phyloP scores from a whole-genome alignment of 1,284 basidiomycete species.

The Fomes fomentarius region DNA sequence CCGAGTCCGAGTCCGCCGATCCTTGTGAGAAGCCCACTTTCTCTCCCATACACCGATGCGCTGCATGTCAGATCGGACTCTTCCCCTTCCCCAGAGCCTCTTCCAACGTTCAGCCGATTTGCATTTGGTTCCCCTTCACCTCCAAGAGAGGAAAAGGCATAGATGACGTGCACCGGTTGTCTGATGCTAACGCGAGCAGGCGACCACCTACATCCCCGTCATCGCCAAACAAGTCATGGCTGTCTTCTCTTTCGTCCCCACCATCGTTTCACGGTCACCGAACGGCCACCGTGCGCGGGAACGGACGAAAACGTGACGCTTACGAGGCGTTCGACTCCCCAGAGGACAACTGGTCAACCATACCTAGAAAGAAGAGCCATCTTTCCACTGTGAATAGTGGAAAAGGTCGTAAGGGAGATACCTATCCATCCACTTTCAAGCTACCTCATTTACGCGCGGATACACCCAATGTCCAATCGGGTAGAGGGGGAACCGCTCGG shows the following conservation, averaged over 20 bases:
- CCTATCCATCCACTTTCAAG: background rate
- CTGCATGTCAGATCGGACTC: background rate
- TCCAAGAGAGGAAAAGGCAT: background rate
- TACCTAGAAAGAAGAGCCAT: constrained; percentile 11
- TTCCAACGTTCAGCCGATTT: background rate
- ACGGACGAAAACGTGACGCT: constrained; percentile 16
- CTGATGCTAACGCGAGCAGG: background rate
- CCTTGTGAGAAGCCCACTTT: background rate
- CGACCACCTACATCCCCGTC: background rate
- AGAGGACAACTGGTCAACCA: constrained; percentile 16
- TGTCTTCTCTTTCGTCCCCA: background rate
- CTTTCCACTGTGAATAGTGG: background rate
- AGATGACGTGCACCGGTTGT: background rate
- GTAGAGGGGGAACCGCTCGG: background rate
- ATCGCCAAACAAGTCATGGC: background rate
- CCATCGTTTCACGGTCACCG: too few relatives aligned
- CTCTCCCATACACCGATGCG: background rate
- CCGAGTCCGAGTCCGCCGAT: background rate
- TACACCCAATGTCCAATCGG: too few relatives aligned
- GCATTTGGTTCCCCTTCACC: background rate
- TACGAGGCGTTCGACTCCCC: constrained; percentile 23
- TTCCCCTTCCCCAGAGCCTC: background rate
- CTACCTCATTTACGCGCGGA: too few relatives aligned
- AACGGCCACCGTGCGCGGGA: background rate
- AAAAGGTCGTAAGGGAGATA: background rate